These are phyloP conservation scores for Penicillium coffeae DNA, from an alignment of 495 filamentous ascomycete genomes.

Conservation along the genomic window DNA sequence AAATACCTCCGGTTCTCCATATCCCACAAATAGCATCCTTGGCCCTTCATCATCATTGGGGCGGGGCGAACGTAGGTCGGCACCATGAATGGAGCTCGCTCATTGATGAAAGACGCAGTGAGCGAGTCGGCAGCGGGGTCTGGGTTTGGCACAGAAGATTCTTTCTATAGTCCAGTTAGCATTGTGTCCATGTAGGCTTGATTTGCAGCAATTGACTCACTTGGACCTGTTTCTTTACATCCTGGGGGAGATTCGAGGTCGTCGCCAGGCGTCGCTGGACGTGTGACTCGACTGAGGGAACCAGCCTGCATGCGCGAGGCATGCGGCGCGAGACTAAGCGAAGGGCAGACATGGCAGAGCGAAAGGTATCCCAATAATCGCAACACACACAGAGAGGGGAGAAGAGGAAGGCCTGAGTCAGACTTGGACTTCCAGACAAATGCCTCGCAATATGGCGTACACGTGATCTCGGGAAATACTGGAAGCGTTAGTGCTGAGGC, in stretches of 20 bases:
- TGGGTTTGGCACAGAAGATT: slow-evolving; percentile 62
- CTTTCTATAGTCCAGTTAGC: slow-evolving; percentile 44
- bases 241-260: slow-evolving; percentile 22
- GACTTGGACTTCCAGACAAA: not conserved
- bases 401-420: slow-evolving; percentile 1
- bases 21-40: slow-evolving; percentile 86
- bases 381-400: not conserved
- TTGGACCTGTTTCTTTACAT: slow-evolving; percentile 22
- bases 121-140: slow-evolving; percentile 77
- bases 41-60: slow-evolving; percentile 81
- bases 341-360: slow-evolving; percentile 19
- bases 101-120: slow-evolving; percentile 66
- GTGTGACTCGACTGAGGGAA: slow-evolving; percentile 33
- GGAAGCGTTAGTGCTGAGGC: no score
- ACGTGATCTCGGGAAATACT: no score
- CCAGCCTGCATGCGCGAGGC: slow-evolving; percentile 29
- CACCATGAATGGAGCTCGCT: slow-evolving; percentile 82
- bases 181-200: not conserved
- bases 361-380: not conserved
- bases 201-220: slow-evolving; percentile 8
- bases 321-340: slow-evolving; percentile 40
- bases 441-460: no score
- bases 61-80: slow-evolving; percentile 90
- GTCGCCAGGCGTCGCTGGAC: slow-evolving; percentile 36
- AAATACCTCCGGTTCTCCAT: slow-evolving; percentile 83